Evolutionary conservation across 1,139 yeast genomes (phyloP).

Genomic region (Yamadazyma pseudoaaseri): DNA sequence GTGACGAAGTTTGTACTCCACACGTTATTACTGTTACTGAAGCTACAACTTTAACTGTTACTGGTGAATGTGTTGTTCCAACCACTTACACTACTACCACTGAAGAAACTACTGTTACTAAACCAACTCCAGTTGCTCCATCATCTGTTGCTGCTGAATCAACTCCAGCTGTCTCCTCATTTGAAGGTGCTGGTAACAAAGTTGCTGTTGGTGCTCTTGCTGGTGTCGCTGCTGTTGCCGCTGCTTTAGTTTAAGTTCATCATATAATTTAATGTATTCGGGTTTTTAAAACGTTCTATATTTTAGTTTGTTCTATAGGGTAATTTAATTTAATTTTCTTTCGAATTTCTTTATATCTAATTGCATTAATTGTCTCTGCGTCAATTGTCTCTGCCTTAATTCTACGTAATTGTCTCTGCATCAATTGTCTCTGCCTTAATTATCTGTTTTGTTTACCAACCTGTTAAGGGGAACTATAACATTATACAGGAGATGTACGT

Average conservation of each 20-base stretch:
- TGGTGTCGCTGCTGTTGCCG: slow-evolving; percentile 18
- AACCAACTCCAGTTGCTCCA: slow-evolving; percentile 12
- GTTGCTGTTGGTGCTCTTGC: slow-evolving; percentile 17
- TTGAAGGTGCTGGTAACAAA: slow-evolving; percentile 17
- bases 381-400: too few species aligned
- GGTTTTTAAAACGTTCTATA: slow-evolving; percentile 1
- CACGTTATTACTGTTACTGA: slow-evolving; percentile 38
- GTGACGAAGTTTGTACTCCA: slow-evolving; percentile 23
- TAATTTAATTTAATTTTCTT: slow-evolving; percentile 3
- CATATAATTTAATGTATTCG: background rate
- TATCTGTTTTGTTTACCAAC: too few species aligned
- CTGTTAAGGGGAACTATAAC: too few species aligned
- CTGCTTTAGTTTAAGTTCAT: slow-evolving; percentile 18
- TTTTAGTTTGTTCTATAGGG: slow-evolving; percentile 1
- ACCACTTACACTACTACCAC: slow-evolving; percentile 39
- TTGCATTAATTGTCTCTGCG: background rate
- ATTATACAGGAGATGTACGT: too few species aligned
- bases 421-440: too few species aligned
- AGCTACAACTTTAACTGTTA: slow-evolving; percentile 45
- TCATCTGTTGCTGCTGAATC: slow-evolving; percentile 11
- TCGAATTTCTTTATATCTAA: background rate
- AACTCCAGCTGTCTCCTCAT: slow-evolving; percentile 14
- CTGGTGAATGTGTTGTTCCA: slow-evolving; percentile 47
- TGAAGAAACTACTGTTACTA: slow-evolving; percentile 15
- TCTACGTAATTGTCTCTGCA: too few species aligned